Evolutionary conservation across 1,139 yeast genomes (phyloP), one percentile per base, ranked within the genome.

Genomic region (Pichia sp.): DNA sequence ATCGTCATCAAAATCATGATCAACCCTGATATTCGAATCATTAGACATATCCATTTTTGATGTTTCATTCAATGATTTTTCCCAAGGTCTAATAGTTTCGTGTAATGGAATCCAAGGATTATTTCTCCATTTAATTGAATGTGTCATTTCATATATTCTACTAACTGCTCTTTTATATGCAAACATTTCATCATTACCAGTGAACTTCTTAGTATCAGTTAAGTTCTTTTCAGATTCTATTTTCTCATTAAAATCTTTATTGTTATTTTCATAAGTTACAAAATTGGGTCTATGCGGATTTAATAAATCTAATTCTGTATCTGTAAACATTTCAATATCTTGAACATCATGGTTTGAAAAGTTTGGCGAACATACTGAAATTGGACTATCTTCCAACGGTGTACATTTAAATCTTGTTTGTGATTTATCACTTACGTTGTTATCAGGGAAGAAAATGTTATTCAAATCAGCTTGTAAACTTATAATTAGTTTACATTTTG

Each of bases 121-220:
- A 4, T 60, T 56, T 56, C 83, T 70, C 87, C 89, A 84, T 10
- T 61, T 60, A 30, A 68, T 71, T 0, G 85, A 79, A 1, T 75
- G 75, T 0, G 82, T 78, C 89, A 85, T 84, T 60, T 85, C 91
- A 55, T 73, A 72, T 30, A 85, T 74, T 58, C 93, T 69, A 63
- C 84, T 81, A 1, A 84, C 84, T 0, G 91, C 90, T 58, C 91
- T 67, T 57, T 81, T 81, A 61, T 79, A 84, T 3, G 93, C 90
- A 69, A 85, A 84, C 67, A 76, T 77, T 63, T 85, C 91, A 66
- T 85, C 91, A 60, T 84, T 90, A 31, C 93, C 91, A 0, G 89
- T 84, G 60, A 84, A 85, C 3, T 83, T 83, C 22, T 72, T 71
- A 16, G 76, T 64, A 48, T 81, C 73, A 22, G 77, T 73, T 60